Base-by-base conservation (phyloP, 257 asterid genomes). In the Leonotis leonurus region DNA sequence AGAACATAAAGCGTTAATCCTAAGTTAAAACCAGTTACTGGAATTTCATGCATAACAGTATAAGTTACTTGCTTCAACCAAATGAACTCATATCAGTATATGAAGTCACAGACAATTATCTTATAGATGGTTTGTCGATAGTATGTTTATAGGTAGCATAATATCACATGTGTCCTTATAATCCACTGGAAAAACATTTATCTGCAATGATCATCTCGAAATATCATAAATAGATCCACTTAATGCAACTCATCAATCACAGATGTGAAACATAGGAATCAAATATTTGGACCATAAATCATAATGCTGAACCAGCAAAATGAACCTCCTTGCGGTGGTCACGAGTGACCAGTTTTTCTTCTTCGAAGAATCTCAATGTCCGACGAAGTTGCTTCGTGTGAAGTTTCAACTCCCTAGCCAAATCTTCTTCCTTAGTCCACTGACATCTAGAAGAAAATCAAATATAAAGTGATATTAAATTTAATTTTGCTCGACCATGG, bases 361-460 rank as follows among this genome's bases (percentile, higher is more conserved):
- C 97, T 83, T 93, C 99, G 29, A 93, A 86, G 72, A 93, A 87
- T 29, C 97, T 80, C 71, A 93, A 77, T 50, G 87, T 87, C 60
- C 99, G 89, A 24, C 99, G 94, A 51, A 93, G 88, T 75, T 93
- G 99, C 79, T 93, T 93, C 3, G 97, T 77, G 74, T 93, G 99
- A 76, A 93, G 80, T 85, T 89, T 93, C 85, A 93, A 78, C 73
- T 85, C 95, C 83, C 86, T 93, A 29, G 99, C 99, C 87, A 93
- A 82, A 63, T 93, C 96, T 76, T 93, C 99, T 72, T 93, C 99
- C 75, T 95, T 78, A 50, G 88, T 88, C 99, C 99, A 93, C 70
- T 85, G 96, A 51, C 90, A 85, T 77, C 97, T 87, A 76, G 60
- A 65, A 74, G 66, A 67, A 46, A 49, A 57, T 44, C 53, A 64